phyloP scores from a whole-genome alignment of 192 early-diverging fungal species.

The Entomortierella beljakovae region DNA sequence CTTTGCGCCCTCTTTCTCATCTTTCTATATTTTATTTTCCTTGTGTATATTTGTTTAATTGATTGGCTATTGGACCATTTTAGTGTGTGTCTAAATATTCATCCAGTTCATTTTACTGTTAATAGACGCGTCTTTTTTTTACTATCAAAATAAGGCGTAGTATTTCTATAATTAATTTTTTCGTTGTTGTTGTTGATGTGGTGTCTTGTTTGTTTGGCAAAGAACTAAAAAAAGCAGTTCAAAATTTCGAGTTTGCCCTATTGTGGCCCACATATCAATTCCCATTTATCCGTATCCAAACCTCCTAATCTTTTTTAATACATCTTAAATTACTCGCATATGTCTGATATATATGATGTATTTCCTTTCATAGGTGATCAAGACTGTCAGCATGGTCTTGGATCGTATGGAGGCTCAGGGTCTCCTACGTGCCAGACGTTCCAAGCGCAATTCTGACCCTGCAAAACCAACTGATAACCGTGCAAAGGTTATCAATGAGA shows the following conservation, averaged over 20 bases:
- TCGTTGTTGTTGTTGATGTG: not conserved
- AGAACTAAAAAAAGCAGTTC: not conserved
- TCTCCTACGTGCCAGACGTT: constrained; percentile 54
- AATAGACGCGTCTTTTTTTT: no score
- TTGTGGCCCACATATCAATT: not conserved
- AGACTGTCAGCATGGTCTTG: constrained; percentile 83
- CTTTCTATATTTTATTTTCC: not conserved
- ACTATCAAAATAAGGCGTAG: no score
- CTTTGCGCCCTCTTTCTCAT: not conserved
- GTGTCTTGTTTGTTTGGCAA: not conserved
- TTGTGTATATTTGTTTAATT: not conserved
- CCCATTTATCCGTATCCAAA: constrained; percentile 11
- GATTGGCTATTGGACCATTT: no score
- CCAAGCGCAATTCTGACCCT: constrained; percentile 61
- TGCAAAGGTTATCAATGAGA: constrained; percentile 85
- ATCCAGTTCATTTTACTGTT: no score
- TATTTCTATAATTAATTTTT: no score
- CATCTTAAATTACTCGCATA: no score
- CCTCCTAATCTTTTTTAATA: not conserved
- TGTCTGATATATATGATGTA: not conserved
- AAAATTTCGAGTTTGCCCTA: not conserved
- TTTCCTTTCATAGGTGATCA: constrained; percentile 77
- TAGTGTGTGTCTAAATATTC: not conserved
- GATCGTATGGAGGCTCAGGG: constrained; percentile 80
- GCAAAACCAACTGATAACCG: constrained; percentile 86